Evolutionary conservation across 441 rosid species (phyloP).

Genomic region (Syzygium malaccense): DNA sequence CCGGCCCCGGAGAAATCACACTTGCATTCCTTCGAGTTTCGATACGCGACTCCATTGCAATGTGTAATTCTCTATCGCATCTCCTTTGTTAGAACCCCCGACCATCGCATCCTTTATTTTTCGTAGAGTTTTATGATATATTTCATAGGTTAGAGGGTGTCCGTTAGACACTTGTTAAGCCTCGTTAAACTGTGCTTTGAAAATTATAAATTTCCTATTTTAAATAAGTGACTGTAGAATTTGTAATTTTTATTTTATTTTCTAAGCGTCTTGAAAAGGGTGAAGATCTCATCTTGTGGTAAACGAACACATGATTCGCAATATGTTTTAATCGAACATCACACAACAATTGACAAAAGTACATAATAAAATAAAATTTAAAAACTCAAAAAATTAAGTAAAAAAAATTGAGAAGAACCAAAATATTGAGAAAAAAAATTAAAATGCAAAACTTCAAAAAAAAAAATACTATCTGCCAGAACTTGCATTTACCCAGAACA

Average conservation of each 20-base stretch:
- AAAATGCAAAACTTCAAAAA: not conserved
- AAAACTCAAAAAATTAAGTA: too few relatives aligned
- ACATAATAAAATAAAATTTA: too few relatives aligned
- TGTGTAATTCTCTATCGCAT: not conserved
- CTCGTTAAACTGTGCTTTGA: not conserved
- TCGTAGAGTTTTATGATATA: not conserved
- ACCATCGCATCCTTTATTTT: not conserved
- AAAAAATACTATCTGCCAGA: not conserved
- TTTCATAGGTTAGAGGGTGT: not conserved
- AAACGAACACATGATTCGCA: not conserved
- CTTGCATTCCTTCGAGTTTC: not conserved
- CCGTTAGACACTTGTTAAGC: not conserved
- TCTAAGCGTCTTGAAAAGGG: not conserved
- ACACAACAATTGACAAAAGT: not conserved
- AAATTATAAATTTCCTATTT: not conserved
- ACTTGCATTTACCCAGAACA: not conserved
- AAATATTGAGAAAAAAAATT: too few relatives aligned
- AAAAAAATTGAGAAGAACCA: too few relatives aligned
- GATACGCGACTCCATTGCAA: not conserved
- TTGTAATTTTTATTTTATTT: not conserved
- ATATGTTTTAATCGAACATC: not conserved
- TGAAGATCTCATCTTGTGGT: not conserved
- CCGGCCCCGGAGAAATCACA: not conserved
- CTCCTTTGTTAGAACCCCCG: not conserved
- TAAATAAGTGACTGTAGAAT: not conserved